Conservation (phyloP, 345 rosid genomes). For the Salix suchowensis region DNA sequence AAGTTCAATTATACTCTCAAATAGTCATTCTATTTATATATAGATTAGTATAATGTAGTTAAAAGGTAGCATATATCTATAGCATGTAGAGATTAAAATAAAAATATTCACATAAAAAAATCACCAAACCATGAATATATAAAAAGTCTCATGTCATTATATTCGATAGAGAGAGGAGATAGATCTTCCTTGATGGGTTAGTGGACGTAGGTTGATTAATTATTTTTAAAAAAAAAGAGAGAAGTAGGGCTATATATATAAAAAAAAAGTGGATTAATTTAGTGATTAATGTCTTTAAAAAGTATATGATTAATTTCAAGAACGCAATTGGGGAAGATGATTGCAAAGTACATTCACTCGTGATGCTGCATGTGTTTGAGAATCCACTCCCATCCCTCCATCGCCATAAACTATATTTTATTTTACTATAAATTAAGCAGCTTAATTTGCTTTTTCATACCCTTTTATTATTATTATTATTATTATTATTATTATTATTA, state of each 20-base stretch:
- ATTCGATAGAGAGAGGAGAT: not conserved
- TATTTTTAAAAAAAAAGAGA: not conserved
- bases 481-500: not conserved
- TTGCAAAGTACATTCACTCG: constrained; percentile 33
- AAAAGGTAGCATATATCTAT: not conserved
- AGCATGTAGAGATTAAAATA: not conserved
- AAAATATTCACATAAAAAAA: not conserved
- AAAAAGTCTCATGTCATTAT: not conserved
- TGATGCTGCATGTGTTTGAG: constrained; percentile 37
- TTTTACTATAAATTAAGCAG: not conserved
- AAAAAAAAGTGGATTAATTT: not conserved
- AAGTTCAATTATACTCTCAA: rapidly evolving
- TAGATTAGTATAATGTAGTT: constrained; percentile 6
- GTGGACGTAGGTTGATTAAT: constrained; percentile 9
- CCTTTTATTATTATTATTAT: not conserved
- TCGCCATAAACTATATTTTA: not conserved
- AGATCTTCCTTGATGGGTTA: constrained; percentile 5
- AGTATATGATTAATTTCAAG: constrained; percentile 10
- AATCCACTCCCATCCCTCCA: constrained; percentile 22
- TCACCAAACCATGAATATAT: not conserved
- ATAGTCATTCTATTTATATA: not conserved
- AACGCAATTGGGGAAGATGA: constrained; percentile 36
- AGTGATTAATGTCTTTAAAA: not conserved
- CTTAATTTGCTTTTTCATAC: not conserved
- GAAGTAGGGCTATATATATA: not conserved